Evolutionary conservation across 2,329 filamentous ascomycete genomes (phyloP).

Genomic region (Colletotrichum euphorbiae): DNA sequence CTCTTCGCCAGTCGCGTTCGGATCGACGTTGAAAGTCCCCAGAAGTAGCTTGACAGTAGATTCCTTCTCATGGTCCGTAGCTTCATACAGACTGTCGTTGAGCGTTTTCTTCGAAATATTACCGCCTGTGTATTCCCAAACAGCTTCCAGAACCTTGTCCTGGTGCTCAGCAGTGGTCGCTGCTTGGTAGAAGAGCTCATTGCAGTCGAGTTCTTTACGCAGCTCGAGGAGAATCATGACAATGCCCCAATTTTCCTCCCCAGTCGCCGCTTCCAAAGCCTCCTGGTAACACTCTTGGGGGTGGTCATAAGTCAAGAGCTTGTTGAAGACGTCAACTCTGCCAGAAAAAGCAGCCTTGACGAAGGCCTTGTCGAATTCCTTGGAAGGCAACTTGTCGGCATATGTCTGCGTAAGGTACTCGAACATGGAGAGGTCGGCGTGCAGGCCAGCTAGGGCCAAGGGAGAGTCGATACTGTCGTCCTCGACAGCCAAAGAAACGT

Average conservation of each 20-base stretch:
- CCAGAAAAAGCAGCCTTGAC: conserved; percentile 53
- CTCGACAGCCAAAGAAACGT: conserved; percentile 51
- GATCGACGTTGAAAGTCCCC: conserved; percentile 48
- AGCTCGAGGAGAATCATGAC: conserved; percentile 50
- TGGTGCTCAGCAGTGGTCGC: conserved; percentile 50
- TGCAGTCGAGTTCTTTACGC: conserved; percentile 48
- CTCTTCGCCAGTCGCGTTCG: conserved; percentile 54
- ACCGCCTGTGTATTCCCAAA: conserved; percentile 53
- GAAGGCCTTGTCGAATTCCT: conserved; percentile 54
- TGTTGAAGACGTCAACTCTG: conserved; percentile 54
- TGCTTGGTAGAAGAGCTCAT: conserved; percentile 49
- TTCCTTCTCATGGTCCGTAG: conserved; percentile 53
- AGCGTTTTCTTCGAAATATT: conserved; percentile 48
- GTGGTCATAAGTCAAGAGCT: conserved; percentile 52
- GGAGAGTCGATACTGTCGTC: conserved; percentile 47
- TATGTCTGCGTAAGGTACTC: conserved; percentile 55
- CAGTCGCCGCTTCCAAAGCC: conserved; percentile 49
- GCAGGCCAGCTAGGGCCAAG: conserved; percentile 51
- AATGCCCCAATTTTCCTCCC: conserved; percentile 53
- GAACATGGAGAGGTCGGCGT: conserved; percentile 55
- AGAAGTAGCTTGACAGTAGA: conserved; percentile 52
- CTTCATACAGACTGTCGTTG: conserved; percentile 51
- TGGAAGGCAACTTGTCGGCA: conserved; percentile 50
- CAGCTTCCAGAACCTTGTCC: conserved; percentile 50
- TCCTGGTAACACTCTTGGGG: conserved; percentile 47